These are phyloP conservation scores for Vanrija sp. DNA, from an alignment of 1,284 basidiomycete genomes.

Conservation along the genomic window DNA sequence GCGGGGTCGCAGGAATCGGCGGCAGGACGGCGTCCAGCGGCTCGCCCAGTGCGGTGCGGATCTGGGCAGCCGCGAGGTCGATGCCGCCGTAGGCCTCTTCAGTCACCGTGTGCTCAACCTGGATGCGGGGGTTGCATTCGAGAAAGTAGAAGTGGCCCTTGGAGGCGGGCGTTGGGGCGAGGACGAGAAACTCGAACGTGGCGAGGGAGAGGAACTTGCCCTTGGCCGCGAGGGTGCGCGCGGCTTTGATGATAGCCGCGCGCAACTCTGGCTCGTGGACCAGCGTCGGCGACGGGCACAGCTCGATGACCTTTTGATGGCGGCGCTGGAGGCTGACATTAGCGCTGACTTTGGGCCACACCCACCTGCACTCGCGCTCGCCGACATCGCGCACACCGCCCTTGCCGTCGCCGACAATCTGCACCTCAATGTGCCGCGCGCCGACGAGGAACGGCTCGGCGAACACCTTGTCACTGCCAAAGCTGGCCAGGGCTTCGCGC, in stretches of 20 bases:
- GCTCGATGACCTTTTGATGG: constrained; percentile 20
- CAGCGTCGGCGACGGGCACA: constrained; percentile 16
- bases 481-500: constrained; percentile 77
- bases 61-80: constrained; percentile 17
- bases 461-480: constrained; percentile 80
- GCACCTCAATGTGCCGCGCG: constrained; percentile 85
- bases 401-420: constrained; percentile 53
- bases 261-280: constrained; percentile 6
- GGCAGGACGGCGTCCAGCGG: constrained; percentile 6
- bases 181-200: constrained; percentile 19
- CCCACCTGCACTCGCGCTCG: constrained; percentile 19
- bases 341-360: background rate
- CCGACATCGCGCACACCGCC: constrained; percentile 11
- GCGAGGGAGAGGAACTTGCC: constrained; percentile 17
- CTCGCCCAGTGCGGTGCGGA: constrained; percentile 13
- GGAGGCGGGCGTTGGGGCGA: background rate
- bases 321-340: constrained; percentile 10
- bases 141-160: constrained; percentile 14
- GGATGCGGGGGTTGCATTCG: constrained; percentile 20
- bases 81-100: constrained; percentile 18
- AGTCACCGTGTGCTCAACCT: constrained; percentile 21
- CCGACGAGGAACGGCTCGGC: constrained; percentile 80
- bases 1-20: background rate
- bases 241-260: constrained; percentile 8
- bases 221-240: constrained; percentile 6